phyloP scores from a whole-genome alignment of 345 rosid species.

The Firmiana major region DNA sequence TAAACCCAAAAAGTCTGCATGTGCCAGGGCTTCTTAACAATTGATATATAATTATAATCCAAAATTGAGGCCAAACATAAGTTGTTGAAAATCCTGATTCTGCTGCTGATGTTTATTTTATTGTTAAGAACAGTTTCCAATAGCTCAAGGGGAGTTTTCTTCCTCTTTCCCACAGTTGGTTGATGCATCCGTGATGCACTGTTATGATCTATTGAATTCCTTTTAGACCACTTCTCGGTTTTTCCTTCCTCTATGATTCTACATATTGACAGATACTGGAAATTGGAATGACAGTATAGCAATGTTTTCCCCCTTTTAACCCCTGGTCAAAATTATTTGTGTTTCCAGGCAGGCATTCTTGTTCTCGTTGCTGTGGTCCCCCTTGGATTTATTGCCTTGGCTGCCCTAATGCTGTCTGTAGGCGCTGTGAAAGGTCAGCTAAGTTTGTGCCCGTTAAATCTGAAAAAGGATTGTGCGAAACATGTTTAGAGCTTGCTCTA shows the following conservation, averaged over 20 bases:
- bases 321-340: not conserved
- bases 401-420: conserved; percentile 5
- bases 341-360: conserved; percentile 10
- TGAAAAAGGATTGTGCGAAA: not conserved
- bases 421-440: not conserved
- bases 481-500: not conserved
- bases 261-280: not conserved
- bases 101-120: not conserved
- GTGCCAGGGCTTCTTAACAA: not conserved
- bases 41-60: not conserved
- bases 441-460: not conserved
- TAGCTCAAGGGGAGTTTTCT: not conserved
- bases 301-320: not conserved
- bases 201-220: not conserved
- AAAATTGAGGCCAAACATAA: not conserved
- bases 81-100: not conserved
- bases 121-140: not conserved
- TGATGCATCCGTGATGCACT: not conserved
- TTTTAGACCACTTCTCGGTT: not conserved
- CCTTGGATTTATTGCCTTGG: not conserved
- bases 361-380: not conserved
- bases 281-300: not conserved
- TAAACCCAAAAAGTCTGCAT: not conserved
- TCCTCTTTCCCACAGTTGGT: not conserved
- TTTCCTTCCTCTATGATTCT: not conserved